Base-by-base conservation (phyloP, 1,139 yeast species). In the Candida pseudocylindracea region DNA sequence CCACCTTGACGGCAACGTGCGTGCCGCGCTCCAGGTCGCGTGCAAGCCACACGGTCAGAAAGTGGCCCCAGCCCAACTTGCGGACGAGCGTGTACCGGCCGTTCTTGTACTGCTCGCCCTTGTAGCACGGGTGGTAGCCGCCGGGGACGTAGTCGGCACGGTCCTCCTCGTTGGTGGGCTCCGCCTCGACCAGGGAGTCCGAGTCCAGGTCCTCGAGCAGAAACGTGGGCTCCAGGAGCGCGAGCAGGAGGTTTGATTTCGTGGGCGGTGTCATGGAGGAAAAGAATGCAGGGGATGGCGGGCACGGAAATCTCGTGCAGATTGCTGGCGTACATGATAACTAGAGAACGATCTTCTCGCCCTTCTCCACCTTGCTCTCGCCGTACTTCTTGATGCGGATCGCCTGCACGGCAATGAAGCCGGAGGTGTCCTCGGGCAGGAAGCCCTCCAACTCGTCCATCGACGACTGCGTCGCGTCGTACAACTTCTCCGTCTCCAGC, bases 371-470 rank as follows among this genome's bases (percentile, higher is more conserved):
- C 53, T 83, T 92, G 49, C 92, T 70, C 59, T 83, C 92, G 57
- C 98, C 98, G 55, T 79, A 88, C 63, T 88, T 88, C 68, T 88
- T 88, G 53, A 88, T 78, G 67, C 98, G 81, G 55, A 88, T 88
- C 41, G 96, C 79, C 67, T 88, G 94, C 44, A 88, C 93, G 45
- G 94, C 83, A 57, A 88, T 88, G 69, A 88, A 88, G 36, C 98
- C 98, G 40, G 92, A 64, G 40, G 98, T 81, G 55, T 88, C 96
- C 54, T 79, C 85, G 39, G 98, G 98, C 47, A 81, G 75, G 67
- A 88, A 88, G 37, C 95, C 98, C 37, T 96, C 85, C 50, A 88
- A 72, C 61, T 88, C 96, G 57, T 88, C 98, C 98, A 88, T 88
- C 12, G 96, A 85, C 20, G 96, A 83, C 56, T 85, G 95, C 38